Conservation (phyloP, 106 monocot genomes). For the Platanthera zijinensis region DNA sequence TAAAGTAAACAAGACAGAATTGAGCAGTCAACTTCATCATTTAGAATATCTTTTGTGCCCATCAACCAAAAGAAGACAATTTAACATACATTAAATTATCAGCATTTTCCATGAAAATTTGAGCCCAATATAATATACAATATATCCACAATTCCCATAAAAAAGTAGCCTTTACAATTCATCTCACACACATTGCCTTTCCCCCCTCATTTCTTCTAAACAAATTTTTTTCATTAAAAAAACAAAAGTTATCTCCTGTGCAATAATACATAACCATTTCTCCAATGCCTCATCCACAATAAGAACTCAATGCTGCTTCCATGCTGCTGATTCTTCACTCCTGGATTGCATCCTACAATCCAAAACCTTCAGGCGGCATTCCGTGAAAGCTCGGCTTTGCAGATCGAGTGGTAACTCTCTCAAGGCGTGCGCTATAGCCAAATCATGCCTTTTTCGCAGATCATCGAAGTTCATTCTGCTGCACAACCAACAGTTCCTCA, state of each 20-base stretch:
- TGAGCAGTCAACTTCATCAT: neutral
- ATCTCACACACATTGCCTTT: neutral
- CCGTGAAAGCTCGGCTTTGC: slow-evolving; percentile 14
- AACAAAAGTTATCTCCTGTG: neutral
- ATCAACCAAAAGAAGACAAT: neutral
- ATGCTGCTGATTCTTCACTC: neutral
- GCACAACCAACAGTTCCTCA: slow-evolving; percentile 27
- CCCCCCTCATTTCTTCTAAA: neutral
- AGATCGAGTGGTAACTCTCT: slow-evolving; percentile 35
- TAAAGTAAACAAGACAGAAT: neutral
- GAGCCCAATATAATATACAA: neutral
- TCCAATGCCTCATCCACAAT: neutral
- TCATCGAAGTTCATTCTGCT: slow-evolving; percentile 51
- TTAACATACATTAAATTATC: neutral
- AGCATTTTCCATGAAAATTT: neutral
- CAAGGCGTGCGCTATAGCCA: slow-evolving; percentile 27
- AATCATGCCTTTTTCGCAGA: slow-evolving; percentile 41
- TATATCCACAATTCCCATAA: neutral
- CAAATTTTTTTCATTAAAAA: neutral
- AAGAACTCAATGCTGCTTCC: neutral
- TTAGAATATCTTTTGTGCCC: neutral
- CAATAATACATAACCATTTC: neutral
- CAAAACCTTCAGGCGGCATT: slow-evolving; percentile 19
- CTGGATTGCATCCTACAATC: neutral
- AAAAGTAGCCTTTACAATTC: neutral